Evolutionary conservation across 768 basidiomycete genomes (phyloP), one percentile per base, ranked within the genome.

Genomic region (Hericium erinaceus): DNA sequence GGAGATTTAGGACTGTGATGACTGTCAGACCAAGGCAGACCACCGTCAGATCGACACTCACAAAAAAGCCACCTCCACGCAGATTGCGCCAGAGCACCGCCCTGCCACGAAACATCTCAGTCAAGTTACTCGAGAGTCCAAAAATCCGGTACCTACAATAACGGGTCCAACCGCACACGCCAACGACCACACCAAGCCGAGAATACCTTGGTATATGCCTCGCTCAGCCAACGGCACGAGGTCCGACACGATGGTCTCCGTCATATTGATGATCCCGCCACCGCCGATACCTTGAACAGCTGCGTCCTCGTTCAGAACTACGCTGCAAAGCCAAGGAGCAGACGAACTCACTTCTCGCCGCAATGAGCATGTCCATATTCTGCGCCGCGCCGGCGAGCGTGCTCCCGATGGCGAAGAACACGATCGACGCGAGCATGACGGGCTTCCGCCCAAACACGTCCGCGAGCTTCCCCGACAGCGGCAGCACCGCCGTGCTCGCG

Each of bases 331-430:
- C 44, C 9, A 7, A 11, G 18, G 16, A n/a, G 44, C 33, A 46
- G 9, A 44, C 2, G 4, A 15, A n/a, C 44, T 46, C 44, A 55
- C 59, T 55, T 38, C 73, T 58, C 0, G 68, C 70, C 2, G 66
- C 67, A 39, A 74, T 73, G 4, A 72, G 57, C 61, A 68, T 67
- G 10, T 55, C 60, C 65, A 72, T 69, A 49, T 33, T 66, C 20
- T 61, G 59, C 1, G 71, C 68, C 0, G 72, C 67, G 1, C 73
- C 75, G 10, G 65, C 68, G 1, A 76, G 26, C 0, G 69, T 71
- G n/a, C 68, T 68, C 0, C 75, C 74, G 2, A 67, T 16, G 11
- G 63, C 64, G 54, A 68, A 68, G 0, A 64, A 53, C 5, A 48
- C 4, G 33, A 68, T 48, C 15, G 65, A 61, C 13, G 55, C 50